phyloP scores from a whole-genome alignment of 1,284 basidiomycete genomes.

The Schizopora paradoxa region DNA sequence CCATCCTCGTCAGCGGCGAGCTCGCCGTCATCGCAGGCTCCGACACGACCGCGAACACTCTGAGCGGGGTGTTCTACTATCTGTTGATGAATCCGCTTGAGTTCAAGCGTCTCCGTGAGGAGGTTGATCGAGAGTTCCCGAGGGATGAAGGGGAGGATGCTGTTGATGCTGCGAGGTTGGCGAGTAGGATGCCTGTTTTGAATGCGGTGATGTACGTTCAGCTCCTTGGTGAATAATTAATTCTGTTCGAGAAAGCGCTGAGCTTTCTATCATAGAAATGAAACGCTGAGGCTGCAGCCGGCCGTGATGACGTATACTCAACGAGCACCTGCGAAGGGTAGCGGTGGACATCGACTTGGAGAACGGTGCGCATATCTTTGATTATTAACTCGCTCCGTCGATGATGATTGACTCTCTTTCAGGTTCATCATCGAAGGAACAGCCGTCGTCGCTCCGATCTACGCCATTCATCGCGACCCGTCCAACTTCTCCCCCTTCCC shows the following conservation, averaged over 20 bases:
- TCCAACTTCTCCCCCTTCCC: slow-evolving; percentile 35
- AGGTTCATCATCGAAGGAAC: slow-evolving; percentile 49
- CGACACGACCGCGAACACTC: slow-evolving; percentile 32
- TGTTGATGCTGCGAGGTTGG: slow-evolving; percentile 19
- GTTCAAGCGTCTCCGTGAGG: slow-evolving; percentile 23
- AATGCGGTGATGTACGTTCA: slow-evolving; percentile 31
- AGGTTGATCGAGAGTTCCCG: slow-evolving; percentile 26
- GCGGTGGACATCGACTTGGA: slow-evolving; percentile 16
- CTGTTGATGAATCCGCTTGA: slow-evolving; percentile 28
- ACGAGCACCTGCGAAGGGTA: slow-evolving; percentile 14
- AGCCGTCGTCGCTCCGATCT: slow-evolving; percentile 40
- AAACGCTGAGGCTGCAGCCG: slow-evolving; percentile 13
- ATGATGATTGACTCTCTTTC: not conserved
- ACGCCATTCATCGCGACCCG: slow-evolving; percentile 40
- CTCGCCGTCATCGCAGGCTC: slow-evolving; percentile 35
- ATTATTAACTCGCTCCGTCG: too few species aligned
- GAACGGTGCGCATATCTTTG: slow-evolving; percentile 6
- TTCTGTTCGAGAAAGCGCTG: not conserved
- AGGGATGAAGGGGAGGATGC: slow-evolving; percentile 13
- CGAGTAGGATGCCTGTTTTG: slow-evolving; percentile 27
- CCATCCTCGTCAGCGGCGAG: slow-evolving; percentile 28
- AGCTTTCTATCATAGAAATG: slow-evolving; percentile 5
- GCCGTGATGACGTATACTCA: slow-evolving; percentile 11
- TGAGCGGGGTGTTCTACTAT: slow-evolving; percentile 29
- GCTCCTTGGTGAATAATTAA: too few species aligned